These are phyloP conservation scores for Saccharomyces cerevisiae DNA, from an alignment of 805 yeast species.

Conservation along the genomic window DNA sequence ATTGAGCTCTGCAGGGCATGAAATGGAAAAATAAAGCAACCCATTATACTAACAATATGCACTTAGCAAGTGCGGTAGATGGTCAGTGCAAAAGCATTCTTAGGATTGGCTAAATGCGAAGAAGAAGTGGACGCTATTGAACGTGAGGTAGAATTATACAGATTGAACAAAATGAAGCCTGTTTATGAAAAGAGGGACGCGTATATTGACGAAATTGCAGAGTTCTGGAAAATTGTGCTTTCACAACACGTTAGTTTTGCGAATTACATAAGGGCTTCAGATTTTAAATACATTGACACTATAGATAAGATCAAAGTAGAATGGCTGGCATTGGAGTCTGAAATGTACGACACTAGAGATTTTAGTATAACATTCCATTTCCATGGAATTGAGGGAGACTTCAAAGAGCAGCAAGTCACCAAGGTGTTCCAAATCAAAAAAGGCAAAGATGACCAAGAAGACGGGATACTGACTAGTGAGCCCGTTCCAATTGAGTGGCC, in stretches of 20 bases:
- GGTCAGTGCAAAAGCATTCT: constrained; percentile 8
- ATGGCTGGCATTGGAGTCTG: constrained; percentile 28
- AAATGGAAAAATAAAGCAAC: not conserved
- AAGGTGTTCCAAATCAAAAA: constrained; percentile 47
- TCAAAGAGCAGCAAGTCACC: constrained; percentile 49
- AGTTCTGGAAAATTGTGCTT: constrained; percentile 81
- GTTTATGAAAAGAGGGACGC: constrained; percentile 51
- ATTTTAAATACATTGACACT: constrained; percentile 63
- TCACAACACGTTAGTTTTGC: constrained; percentile 81
- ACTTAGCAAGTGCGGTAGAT: not conserved
- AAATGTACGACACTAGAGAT: constrained; percentile 40
- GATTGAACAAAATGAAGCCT: constrained; percentile 46
- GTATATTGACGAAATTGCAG: constrained; percentile 48
- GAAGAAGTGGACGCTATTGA: constrained; percentile 53
- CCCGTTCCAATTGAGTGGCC: constrained; percentile 66
- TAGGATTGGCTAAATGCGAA: constrained; percentile 47
- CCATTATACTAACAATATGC: not conserved
- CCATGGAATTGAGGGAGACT: constrained; percentile 37
- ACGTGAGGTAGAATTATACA: constrained; percentile 45
- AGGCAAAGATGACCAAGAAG: constrained; percentile 40
- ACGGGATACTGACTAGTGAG: constrained; percentile 47
- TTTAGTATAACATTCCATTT: constrained; percentile 58
- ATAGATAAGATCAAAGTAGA: constrained; percentile 57
- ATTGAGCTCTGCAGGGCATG: not conserved
- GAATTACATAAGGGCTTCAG: constrained; percentile 69